These are phyloP conservation scores for Alternaria sp. DNA, from an alignment of 2,329 filamentous ascomycete genomes.

Conservation along the genomic window DNA sequence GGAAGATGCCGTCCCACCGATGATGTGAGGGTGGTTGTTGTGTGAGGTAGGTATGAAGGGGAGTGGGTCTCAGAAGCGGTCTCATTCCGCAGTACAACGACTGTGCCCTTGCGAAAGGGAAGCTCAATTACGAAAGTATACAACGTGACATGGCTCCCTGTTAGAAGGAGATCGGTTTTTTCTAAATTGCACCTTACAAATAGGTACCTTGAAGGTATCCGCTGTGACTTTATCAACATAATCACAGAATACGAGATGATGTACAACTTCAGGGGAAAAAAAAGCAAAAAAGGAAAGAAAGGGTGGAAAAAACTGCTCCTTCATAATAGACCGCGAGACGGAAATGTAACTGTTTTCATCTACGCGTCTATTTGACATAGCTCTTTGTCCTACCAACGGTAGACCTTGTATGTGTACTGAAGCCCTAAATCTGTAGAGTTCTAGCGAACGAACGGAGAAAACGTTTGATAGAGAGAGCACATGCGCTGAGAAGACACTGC, in stretches of 20 bases:
- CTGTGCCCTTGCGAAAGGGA: background rate
- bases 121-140: background rate
- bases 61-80: background rate
- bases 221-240: no score
- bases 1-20: constrained; percentile 1
- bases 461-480: constrained; percentile 37
- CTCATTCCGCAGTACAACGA: constrained; percentile 1
- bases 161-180: background rate
- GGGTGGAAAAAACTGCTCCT: no score
- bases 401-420: constrained; percentile 32
- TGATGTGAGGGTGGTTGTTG: background rate
- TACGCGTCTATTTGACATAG: constrained; percentile 2
- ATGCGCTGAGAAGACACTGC: constrained; percentile 29
- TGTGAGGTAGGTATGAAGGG: background rate
- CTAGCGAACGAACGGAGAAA: constrained; percentile 34
- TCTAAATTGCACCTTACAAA: no score
- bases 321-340: background rate
- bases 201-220: background rate
- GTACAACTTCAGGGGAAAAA: no score
- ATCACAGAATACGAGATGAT: no score
- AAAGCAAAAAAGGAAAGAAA: no score
- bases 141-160: background rate
- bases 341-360: background rate
- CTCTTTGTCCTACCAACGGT: constrained; percentile 9
- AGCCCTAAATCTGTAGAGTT: constrained; percentile 27